phyloP scores from a whole-genome alignment of 2,329 filamentous ascomycete genomes.

The Colletotrichum falcatum region DNA sequence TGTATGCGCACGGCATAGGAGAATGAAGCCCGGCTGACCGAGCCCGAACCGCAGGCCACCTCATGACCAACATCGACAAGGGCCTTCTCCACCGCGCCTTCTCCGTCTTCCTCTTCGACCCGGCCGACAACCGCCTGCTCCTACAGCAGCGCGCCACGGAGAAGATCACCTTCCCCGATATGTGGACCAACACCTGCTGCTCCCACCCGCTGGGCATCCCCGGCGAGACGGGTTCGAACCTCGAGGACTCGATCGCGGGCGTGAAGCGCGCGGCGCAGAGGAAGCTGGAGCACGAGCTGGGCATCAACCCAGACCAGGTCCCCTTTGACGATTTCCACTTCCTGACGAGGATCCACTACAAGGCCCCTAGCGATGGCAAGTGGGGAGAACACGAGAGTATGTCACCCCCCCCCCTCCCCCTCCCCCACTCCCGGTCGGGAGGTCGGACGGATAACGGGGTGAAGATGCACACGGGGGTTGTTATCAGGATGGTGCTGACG shows the following conservation, averaged over 20 bases:
- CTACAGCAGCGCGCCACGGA: slow-evolving; percentile 95
- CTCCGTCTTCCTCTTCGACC: slow-evolving; percentile 96
- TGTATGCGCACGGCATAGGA: neutral
- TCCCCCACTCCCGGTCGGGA: no score
- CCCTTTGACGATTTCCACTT: slow-evolving; percentile 93
- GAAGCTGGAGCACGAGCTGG: slow-evolving; percentile 94
- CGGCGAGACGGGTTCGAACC: slow-evolving; percentile 86
- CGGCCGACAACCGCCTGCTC: slow-evolving; percentile 86
- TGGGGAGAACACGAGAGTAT: slow-evolving; percentile 99
- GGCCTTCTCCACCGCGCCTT: slow-evolving; percentile 97
- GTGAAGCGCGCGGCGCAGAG: slow-evolving; percentile 93
- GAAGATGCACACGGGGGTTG: neutral
- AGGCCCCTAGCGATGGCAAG: slow-evolving; percentile 94
- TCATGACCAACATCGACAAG: slow-evolving; percentile 99
- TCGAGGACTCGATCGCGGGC: slow-evolving; percentile 83
- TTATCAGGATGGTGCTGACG: slow-evolving; percentile 38
- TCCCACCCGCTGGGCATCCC: slow-evolving; percentile 95
- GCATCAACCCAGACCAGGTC: slow-evolving; percentile 89
- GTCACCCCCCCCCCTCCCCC: slow-evolving; percentile 48
- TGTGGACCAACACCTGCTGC: slow-evolving; percentile 99
- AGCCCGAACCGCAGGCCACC: slow-evolving; percentile 79
- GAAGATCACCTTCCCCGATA: slow-evolving; percentile 99
- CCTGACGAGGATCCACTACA: slow-evolving; percentile 97
- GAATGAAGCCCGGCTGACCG: slow-evolving; percentile 44
- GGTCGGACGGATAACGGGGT: neutral